Percentiles rank a stretch among this genome's conserved stretches.
Conservation (phyloP, 805 yeast species). For the Saccharomycopsis schoenii region DNA sequence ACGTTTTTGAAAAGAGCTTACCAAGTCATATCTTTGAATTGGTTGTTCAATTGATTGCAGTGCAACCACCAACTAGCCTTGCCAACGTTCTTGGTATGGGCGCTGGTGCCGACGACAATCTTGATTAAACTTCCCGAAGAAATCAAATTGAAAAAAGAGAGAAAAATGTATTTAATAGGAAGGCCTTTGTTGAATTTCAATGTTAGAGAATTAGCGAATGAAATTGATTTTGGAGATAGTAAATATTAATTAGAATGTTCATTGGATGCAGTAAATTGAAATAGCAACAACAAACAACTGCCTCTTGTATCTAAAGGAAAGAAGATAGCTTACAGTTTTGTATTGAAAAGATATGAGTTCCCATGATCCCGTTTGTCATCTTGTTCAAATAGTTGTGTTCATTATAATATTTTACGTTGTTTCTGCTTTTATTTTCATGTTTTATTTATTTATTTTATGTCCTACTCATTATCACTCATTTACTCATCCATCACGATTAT, state of each 20-base stretch:
- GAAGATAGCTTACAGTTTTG: too few species aligned
- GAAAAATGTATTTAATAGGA: background rate
- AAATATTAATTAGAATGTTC: too few species aligned
- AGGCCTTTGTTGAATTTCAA: too few species aligned
- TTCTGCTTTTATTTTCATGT: background rate
- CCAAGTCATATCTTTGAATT: constrained; percentile 76
- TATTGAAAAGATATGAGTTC: too few species aligned
- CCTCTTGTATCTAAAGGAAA: too few species aligned
- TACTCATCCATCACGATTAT: background rate
- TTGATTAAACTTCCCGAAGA: background rate
- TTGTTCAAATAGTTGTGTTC: too few species aligned
- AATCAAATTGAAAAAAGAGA: background rate
- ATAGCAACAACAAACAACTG: too few species aligned
- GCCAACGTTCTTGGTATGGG: constrained; percentile 52
- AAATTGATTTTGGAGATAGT: too few species aligned
- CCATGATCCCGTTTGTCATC: too few species aligned
- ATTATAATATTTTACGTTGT: too few species aligned
- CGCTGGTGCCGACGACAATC: constrained; percentile 14
- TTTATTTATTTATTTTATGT: background rate
- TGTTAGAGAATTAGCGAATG: too few species aligned
- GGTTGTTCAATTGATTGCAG: constrained; percentile 81
- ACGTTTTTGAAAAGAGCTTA: constrained; percentile 80
- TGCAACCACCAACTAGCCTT: constrained; percentile 75
- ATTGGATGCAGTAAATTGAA: too few species aligned
- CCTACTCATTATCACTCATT: background rate